phyloP scores from a whole-genome alignment of 495 filamentous ascomycete genomes.

The Oleoguttula mirabilis region DNA sequence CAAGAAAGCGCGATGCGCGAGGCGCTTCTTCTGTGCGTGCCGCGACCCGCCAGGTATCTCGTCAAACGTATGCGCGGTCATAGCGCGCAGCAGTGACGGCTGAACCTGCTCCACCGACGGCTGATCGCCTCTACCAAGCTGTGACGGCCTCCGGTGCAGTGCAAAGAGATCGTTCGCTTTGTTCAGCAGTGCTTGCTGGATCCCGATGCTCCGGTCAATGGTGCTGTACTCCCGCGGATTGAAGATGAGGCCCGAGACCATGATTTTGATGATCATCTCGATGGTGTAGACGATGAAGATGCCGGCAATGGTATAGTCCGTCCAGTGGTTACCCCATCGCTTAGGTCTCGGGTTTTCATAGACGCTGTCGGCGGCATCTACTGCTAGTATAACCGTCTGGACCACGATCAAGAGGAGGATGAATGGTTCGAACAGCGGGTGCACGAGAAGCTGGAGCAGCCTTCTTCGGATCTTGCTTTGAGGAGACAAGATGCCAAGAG shows the following conservation, averaged over 20 bases:
- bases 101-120: conserved; percentile 4
- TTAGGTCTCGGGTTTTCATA: conserved; percentile 38
- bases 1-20: conserved; percentile 85
- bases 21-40: conserved; percentile 68
- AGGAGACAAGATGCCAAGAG: conserved; percentile 72
- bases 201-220: conserved; percentile 55
- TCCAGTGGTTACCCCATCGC: conserved; percentile 53
- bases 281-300: conserved; percentile 88
- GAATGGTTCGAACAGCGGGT: conserved; percentile 70
- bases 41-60: conserved; percentile 50
- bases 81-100: conserved; percentile 66
- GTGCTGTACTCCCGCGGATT: conserved; percentile 81
- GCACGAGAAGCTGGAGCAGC: conserved; percentile 79
- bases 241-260: conserved; percentile 84
- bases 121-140: conserved; percentile 27
- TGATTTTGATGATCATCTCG: conserved; percentile 65
- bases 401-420: conserved; percentile 79
- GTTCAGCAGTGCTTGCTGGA: conserved; percentile 59
- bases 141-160: conserved; percentile 59
- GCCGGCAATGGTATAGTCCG: conserved; percentile 68
- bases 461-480: conserved; percentile 59
- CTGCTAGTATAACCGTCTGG: conserved; percentile 73
- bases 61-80: conserved; percentile 55
- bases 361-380: conserved; percentile 64
- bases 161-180: conserved; percentile 68